Evolutionary conservation across 2,329 filamentous ascomycete genomes (phyloP).

Genomic region (Calonectria leucothoes): DNA sequence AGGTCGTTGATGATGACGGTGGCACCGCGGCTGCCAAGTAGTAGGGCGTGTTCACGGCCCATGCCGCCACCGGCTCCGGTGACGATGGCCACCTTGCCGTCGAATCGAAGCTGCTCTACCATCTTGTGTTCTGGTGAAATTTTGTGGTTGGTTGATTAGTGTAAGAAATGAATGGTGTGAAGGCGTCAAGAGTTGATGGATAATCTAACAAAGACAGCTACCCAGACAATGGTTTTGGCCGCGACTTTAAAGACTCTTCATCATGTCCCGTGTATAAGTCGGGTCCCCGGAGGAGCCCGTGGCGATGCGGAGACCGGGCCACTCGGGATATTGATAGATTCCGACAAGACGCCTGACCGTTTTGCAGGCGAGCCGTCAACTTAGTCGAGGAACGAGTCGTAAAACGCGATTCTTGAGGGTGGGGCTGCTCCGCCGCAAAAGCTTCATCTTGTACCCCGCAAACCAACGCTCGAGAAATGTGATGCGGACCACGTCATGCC

Average conservation of each 20-base stretch:
- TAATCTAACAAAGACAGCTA: neutral
- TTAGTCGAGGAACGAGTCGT: neutral
- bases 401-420: neutral
- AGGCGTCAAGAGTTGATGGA: neutral
- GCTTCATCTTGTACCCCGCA: neutral
- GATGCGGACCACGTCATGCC: neutral
- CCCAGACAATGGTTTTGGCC: neutral
- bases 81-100: neutral
- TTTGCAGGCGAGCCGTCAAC: too few relatives aligned
- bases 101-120: neutral
- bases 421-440: neutral
- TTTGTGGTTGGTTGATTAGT: neutral
- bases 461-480: neutral
- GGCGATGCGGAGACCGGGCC: neutral
- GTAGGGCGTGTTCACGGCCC: neutral
- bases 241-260: neutral
- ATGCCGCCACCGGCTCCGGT: neutral
- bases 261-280: neutral
- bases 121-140: neutral
- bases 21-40: neutral
- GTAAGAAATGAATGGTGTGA: neutral
- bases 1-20: neutral
- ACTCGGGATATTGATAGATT: neutral
- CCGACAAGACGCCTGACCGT: neutral
- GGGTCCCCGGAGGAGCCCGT: neutral